A percentile compares a stretch with the other conserved stretches of the same genome.
These are phyloP conservation scores for Xylaria nigripes DNA, from an alignment of 495 filamentous ascomycete genomes.

Conservation along the genomic window DNA sequence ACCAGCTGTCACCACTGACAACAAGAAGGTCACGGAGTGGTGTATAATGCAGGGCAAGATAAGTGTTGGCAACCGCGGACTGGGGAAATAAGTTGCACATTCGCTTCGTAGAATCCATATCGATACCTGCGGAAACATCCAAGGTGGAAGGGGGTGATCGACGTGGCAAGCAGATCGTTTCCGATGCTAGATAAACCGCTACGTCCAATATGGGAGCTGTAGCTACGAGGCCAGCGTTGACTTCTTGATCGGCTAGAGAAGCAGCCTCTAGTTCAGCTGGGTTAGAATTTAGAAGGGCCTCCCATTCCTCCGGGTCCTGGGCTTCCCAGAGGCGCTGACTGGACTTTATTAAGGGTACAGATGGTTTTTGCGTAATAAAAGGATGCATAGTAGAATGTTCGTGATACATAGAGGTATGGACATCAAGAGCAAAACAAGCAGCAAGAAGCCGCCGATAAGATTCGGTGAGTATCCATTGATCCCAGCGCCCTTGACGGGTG, in stretches of 20 bases:
- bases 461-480: slow-evolving; percentile 40
- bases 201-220: slow-evolving; percentile 25
- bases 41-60: slow-evolving; percentile 40
- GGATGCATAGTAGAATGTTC: slow-evolving; percentile 30
- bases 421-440: slow-evolving; percentile 44
- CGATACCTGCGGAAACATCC: slow-evolving; percentile 21
- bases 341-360: slow-evolving; percentile 31
- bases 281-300: slow-evolving; percentile 16
- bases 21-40: slow-evolving; percentile 41
- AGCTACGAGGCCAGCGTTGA: slow-evolving; percentile 26
- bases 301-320: slow-evolving; percentile 30
- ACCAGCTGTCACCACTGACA: slow-evolving; percentile 41
- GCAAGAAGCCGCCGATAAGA: slow-evolving; percentile 41
- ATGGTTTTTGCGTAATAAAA: slow-evolving; percentile 21
- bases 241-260: slow-evolving; percentile 20
- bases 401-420: slow-evolving; percentile 42
- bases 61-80: slow-evolving; percentile 36
- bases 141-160: slow-evolving; percentile 24
- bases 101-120: slow-evolving; percentile 25
- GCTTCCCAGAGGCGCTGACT: slow-evolving; percentile 35
- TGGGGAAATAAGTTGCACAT: slow-evolving; percentile 31
- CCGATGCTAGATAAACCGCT: slow-evolving; percentile 29
- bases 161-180: slow-evolving; percentile 33
- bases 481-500: slow-evolving; percentile 33
- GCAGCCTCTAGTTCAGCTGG: slow-evolving; percentile 19